phyloP scores from a whole-genome alignment of 805 yeast genomes.

The Ogataea ganodermae region DNA sequence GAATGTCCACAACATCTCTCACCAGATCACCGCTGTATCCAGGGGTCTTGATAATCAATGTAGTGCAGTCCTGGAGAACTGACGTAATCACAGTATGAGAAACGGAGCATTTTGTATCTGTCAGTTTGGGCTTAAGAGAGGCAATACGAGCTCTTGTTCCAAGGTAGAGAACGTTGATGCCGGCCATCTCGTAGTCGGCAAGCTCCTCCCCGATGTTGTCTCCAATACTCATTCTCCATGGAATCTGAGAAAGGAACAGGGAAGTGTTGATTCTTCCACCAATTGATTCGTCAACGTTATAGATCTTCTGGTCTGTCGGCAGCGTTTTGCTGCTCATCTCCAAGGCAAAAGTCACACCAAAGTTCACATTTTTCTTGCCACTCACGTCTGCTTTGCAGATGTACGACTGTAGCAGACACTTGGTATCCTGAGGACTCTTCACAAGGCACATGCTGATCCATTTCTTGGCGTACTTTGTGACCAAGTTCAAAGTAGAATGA shows the following conservation, averaged over 20 bases:
- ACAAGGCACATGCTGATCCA: slow-evolving; percentile 68
- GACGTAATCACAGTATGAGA: slow-evolving; percentile 39
- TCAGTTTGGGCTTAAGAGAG: slow-evolving; percentile 8
- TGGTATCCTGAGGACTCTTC: slow-evolving; percentile 70
- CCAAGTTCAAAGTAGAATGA: slow-evolving; percentile 57
- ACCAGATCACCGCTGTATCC: slow-evolving; percentile 48
- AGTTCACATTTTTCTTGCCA: slow-evolving; percentile 46
- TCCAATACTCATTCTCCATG: slow-evolving; percentile 53
- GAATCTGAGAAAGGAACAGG: slow-evolving; percentile 72
- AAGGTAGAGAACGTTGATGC: slow-evolving; percentile 23
- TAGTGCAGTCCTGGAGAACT: slow-evolving; percentile 44
- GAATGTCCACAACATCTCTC: slow-evolving; percentile 60
- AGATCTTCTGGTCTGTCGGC: slow-evolving; percentile 66
- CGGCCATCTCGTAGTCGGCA: slow-evolving; percentile 27
- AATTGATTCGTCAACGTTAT: slow-evolving; percentile 40
- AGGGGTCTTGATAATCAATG: slow-evolving; percentile 41
- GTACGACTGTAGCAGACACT: slow-evolving; percentile 76
- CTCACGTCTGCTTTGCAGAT: slow-evolving; percentile 44
- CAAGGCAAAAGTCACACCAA: slow-evolving; percentile 88
- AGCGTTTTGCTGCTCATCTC: slow-evolving; percentile 79
- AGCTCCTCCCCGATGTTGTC: slow-evolving; percentile 37
- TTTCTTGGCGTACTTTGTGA: slow-evolving; percentile 57
- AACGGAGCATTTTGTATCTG: slow-evolving; percentile 19
- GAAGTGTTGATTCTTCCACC: slow-evolving; percentile 56
- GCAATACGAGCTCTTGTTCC: slow-evolving; percentile 15